Conservation (phyloP, 176 grass and related monocot genomes). For the Triticum monococcum region DNA sequence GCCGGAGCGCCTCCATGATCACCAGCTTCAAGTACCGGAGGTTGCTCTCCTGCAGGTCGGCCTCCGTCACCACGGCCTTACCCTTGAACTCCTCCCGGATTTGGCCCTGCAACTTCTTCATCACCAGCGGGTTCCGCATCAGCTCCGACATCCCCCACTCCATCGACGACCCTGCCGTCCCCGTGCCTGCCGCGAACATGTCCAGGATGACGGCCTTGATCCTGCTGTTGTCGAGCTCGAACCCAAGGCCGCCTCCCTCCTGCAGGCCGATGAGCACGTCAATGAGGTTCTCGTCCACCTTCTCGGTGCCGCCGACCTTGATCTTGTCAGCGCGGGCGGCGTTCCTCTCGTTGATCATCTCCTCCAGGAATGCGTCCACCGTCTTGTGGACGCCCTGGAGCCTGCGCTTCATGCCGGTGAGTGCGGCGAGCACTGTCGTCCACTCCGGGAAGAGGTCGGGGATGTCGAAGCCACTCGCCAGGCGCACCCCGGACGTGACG, state of each 20-base stretch:
- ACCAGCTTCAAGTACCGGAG: constrained; percentile 59
- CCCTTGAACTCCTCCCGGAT: constrained; percentile 23
- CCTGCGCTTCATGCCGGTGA: constrained; percentile 36
- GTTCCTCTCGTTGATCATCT: constrained; percentile 33
- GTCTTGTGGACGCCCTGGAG: constrained; percentile 10
- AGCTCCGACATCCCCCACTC: constrained; percentile 77
- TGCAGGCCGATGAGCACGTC: constrained; percentile 46
- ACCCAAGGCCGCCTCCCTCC: constrained; percentile 23
- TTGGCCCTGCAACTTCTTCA: constrained; percentile 62
- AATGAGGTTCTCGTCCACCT: constrained; percentile 39
- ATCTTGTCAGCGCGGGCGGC: not conserved
- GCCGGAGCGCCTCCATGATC: constrained; percentile 52
- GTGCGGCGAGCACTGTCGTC: constrained; percentile 13
- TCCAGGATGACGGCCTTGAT: constrained; percentile 59
- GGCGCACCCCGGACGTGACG: constrained; percentile 18
- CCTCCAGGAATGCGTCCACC: constrained; percentile 26
- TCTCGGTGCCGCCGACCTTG: not conserved
- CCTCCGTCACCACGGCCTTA: constrained; percentile 22
- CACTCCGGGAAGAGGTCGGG: constrained; percentile 38
- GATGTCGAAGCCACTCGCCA: constrained; percentile 30
- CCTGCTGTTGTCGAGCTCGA: constrained; percentile 34
- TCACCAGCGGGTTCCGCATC: constrained; percentile 39
- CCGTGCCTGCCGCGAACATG: constrained; percentile 49
- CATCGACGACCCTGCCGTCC: constrained; percentile 25
- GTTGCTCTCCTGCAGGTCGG: constrained; percentile 11